phyloP scores from a whole-genome alignment of 2,329 filamentous ascomycete species.

The Xylaria hypoxylon region DNA sequence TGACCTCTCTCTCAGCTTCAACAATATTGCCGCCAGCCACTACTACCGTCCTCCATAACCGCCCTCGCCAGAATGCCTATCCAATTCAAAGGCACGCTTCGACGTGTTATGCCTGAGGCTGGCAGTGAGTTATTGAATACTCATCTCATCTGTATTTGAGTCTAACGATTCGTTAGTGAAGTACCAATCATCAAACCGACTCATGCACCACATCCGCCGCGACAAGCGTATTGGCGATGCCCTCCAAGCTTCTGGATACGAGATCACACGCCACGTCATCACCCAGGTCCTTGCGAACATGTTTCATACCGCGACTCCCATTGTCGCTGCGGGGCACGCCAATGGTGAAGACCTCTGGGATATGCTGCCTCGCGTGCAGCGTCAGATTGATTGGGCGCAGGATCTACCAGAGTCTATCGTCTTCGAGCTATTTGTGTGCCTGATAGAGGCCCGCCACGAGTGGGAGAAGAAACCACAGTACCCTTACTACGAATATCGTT shows the following conservation, averaged over 20 bases:
- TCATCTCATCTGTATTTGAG: not conserved
- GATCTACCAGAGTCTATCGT: constrained; percentile 6
- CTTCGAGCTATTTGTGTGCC: constrained; percentile 18
- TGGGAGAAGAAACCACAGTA: constrained; percentile 10
- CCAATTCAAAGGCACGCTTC: not conserved
- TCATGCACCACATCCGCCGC: constrained; percentile 11
- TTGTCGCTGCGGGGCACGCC: not conserved
- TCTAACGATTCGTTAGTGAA: not conserved
- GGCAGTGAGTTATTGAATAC: not conserved
- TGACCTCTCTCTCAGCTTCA: not conserved
- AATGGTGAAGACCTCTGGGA: constrained; percentile 12
- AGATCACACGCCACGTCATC: not conserved
- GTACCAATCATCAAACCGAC: not conserved
- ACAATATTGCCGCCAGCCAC: not conserved
- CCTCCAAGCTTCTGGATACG: constrained; percentile 6
- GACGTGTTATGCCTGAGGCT: not conserved
- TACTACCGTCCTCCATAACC: not conserved
- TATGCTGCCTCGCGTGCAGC: constrained; percentile 8
- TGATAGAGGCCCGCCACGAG: constrained; percentile 16
- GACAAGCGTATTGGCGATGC: constrained; percentile 3
- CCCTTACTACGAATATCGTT: constrained; percentile 5
- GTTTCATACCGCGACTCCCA: constrained; percentile 16
- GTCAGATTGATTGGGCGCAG: constrained; percentile 15
- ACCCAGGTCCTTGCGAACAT: constrained; percentile 7
- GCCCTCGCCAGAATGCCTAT: not conserved